These are phyloP conservation scores for Coprinopsis sp. DNA, from an alignment of 768 basidiomycete species.

Conservation along the genomic window DNA sequence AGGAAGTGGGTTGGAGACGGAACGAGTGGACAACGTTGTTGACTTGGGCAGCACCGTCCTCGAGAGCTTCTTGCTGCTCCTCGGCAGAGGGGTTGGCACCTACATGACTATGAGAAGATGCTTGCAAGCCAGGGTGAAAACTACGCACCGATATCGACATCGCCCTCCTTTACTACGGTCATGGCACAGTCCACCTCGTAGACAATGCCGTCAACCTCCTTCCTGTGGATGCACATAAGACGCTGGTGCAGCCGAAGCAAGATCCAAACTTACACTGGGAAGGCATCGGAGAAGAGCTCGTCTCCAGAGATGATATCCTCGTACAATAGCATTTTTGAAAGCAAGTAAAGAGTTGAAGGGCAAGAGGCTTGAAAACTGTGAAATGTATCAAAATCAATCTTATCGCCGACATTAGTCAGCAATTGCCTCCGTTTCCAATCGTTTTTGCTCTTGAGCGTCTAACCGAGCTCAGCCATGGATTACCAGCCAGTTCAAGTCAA, in stretches of 20 bases:
- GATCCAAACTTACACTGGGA: slow-evolving; percentile 58
- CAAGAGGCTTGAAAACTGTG: slow-evolving; percentile 12
- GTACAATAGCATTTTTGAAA: slow-evolving; percentile 67
- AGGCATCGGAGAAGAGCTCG: slow-evolving; percentile 95
- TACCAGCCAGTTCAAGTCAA: slow-evolving; percentile 76
- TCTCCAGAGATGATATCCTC: slow-evolving; percentile 68
- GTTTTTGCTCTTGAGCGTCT: not conserved
- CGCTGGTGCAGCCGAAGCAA: not conserved
- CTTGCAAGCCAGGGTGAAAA: slow-evolving; percentile 2
- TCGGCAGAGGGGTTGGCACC: slow-evolving; percentile 93
- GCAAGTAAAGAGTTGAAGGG: slow-evolving; percentile 14
- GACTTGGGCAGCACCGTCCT: slow-evolving; percentile 68
- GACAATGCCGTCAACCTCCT: slow-evolving; percentile 69
- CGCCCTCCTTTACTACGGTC: slow-evolving; percentile 69
- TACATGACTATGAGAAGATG: slow-evolving; percentile 23
- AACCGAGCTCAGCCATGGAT: slow-evolving; percentile 46
- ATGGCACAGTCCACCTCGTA: slow-evolving; percentile 82
- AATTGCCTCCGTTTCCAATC: not conserved
- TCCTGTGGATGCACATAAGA: slow-evolving; percentile 45
- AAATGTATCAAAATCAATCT: slow-evolving; percentile 38
- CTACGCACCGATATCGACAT: slow-evolving; percentile 81
- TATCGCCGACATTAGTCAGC: slow-evolving; percentile 13
- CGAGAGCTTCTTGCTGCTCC: slow-evolving; percentile 75
- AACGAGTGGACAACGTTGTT: slow-evolving; percentile 93
- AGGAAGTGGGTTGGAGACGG: slow-evolving; percentile 75